Evolutionary conservation across 2,329 filamentous ascomycete species (phyloP).

Genomic region (Scedosporium boydii): DNA sequence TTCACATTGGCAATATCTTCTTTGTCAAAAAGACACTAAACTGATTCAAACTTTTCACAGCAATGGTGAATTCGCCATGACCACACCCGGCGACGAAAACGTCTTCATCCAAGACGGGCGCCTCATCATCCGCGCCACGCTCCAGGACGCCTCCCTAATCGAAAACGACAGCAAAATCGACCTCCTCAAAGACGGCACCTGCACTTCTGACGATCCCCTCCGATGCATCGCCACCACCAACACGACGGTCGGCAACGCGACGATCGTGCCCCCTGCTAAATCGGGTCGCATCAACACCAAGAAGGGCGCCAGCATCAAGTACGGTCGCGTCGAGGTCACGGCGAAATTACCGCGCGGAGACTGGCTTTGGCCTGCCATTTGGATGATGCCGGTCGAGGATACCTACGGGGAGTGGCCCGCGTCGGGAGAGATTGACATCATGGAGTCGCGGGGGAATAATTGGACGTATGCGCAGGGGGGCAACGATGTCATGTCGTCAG

Average conservation of each 20-base stretch:
- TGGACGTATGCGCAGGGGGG: conserved; percentile 66
- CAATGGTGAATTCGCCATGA: conserved; percentile 74
- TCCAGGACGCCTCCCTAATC: conserved; percentile 60
- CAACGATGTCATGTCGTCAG: conserved; percentile 70
- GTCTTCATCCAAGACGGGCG: conserved; percentile 60
- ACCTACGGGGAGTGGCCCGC: conserved; percentile 69
- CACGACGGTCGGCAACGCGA: conserved; percentile 57
- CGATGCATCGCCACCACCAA: conserved; percentile 65
- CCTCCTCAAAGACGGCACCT: conserved; percentile 54
- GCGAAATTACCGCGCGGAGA: conserved; percentile 69
- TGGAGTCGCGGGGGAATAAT: conserved; percentile 76
- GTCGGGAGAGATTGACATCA: conserved; percentile 77
- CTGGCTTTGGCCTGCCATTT: conserved; percentile 89
- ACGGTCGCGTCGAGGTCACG: conserved; percentile 70
- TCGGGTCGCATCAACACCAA: conserved; percentile 73
- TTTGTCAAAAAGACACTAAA: conserved; percentile 5
- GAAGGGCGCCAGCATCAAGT: conserved; percentile 62
- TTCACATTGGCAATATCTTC: too few species aligned
- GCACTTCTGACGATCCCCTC: conserved; percentile 48
- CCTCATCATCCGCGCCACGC: conserved; percentile 67
- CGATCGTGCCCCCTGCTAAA: conserved; percentile 66
- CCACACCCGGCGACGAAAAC: conserved; percentile 63
- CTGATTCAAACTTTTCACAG: conserved; percentile 25
- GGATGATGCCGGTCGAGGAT: conserved; percentile 69
- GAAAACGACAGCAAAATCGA: conserved; percentile 59